phyloP scores from a whole-genome alignment of 768 basidiomycete species.

The Lanmaoa rubissima region DNA sequence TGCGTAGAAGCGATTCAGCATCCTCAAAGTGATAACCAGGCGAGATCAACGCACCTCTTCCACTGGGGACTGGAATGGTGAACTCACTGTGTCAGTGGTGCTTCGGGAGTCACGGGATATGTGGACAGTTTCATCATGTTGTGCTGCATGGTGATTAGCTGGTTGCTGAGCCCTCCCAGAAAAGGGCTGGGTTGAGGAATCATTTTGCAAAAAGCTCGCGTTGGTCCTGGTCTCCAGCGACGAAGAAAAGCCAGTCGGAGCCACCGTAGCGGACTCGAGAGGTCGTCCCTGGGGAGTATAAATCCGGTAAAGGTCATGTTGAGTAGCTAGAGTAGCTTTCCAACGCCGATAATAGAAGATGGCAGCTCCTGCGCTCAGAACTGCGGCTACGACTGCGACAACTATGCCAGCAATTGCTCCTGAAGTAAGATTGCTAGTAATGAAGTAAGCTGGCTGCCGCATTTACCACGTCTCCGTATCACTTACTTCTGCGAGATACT shows the following conservation, averaged over 20 bases:
- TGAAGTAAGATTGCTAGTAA: conserved; percentile 14
- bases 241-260: conserved; percentile 20
- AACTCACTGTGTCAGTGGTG: conserved; percentile 3
- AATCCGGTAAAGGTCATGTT: conserved; percentile 12
- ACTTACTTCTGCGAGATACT: conserved; percentile 14
- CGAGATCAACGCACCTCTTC: conserved; percentile 19
- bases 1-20: background rate
- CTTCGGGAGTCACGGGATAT: conserved; percentile 11
- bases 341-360: conserved; percentile 30
- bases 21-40: background rate
- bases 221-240: conserved; percentile 19
- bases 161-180: conserved; percentile 9
- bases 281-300: conserved; percentile 11
- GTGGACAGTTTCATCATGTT: background rate
- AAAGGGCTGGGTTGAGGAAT: background rate
- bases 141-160: background rate
- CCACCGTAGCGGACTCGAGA: background rate
- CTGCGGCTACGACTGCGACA: conserved; percentile 13
- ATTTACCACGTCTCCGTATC: background rate
- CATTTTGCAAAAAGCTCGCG: conserved; percentile 8
- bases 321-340: conserved; percentile 21
- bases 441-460: background rate
- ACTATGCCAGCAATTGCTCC: conserved; percentile 27
- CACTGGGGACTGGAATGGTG: background rate
- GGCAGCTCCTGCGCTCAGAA: conserved; percentile 12